Evolutionary conservation across 441 rosid genomes (phyloP).

Genomic region (Pelargonium citronellum): DNA sequence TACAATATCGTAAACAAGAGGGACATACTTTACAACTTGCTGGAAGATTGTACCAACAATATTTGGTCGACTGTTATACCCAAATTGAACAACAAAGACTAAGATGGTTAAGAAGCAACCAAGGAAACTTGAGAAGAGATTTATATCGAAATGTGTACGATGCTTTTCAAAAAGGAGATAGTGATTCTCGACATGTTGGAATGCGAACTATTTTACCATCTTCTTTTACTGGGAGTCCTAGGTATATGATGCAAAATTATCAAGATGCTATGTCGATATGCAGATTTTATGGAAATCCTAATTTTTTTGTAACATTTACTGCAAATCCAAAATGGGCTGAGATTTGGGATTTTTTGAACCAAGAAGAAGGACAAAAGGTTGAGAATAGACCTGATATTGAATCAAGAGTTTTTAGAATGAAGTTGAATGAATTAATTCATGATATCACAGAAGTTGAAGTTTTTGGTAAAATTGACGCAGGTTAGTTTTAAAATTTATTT

Average conservation of each 20-base stretch:
- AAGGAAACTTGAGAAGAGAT: background rate
- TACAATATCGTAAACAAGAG: too few species aligned
- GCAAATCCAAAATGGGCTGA: background rate
- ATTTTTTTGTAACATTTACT: constrained; percentile 7
- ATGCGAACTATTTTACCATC: background rate
- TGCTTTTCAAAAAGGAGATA: background rate
- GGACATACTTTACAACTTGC: too few species aligned
- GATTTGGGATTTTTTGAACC: background rate
- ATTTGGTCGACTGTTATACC: background rate
- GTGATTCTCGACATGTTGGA: background rate
- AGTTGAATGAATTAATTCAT: background rate
- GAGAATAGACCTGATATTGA: background rate
- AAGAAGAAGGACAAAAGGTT: background rate
- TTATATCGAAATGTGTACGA: background rate
- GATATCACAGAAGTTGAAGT: background rate
- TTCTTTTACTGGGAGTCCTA: background rate
- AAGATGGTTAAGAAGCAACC: background rate
- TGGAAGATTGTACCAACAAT: too few species aligned
- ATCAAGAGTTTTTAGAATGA: background rate
- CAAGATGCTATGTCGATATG: constrained; percentile 16
- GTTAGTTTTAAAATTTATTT: background rate
- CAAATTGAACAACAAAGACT: background rate
- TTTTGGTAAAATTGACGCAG: background rate
- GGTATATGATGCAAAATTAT: background rate
- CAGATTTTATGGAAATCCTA: background rate